These are phyloP conservation scores for Colletotrichum zoysiae DNA, from an alignment of 2,329 filamentous ascomycete species.

Conservation along the genomic window DNA sequence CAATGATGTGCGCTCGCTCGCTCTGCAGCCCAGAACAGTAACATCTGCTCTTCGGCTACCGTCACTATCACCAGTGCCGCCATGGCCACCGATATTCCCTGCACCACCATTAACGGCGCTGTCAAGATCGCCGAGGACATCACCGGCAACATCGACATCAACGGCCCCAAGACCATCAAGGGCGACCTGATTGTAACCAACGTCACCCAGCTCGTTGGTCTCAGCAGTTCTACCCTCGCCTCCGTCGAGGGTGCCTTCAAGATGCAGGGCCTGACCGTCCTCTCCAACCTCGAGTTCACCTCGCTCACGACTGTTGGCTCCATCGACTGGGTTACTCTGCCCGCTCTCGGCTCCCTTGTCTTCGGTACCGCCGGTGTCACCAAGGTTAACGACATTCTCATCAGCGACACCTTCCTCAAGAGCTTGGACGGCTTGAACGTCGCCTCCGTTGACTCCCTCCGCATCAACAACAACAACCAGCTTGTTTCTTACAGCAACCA, in stretches of 20 bases:
- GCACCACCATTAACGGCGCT: conserved; percentile 77
- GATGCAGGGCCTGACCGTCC: conserved; percentile 75
- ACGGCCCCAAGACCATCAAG: conserved; percentile 68
- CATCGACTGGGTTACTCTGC: conserved; percentile 81
- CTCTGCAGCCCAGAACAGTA: conserved; percentile 50
- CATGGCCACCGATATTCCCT: conserved; percentile 72
- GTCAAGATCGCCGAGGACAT: conserved; percentile 72
- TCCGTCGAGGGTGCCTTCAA: conserved; percentile 78
- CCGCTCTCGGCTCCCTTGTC: conserved; percentile 63
- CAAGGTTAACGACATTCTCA: conserved; percentile 75
- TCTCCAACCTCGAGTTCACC: conserved; percentile 77
- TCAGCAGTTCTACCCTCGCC: conserved; percentile 72
- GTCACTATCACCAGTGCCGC: conserved; percentile 73
- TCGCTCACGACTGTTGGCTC: conserved; percentile 73
- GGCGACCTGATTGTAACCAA: conserved; percentile 74
- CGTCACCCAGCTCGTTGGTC: conserved; percentile 67
- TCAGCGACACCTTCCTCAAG: conserved; percentile 88
- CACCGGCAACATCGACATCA: conserved; percentile 70
- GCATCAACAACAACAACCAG: conserved; percentile 91
- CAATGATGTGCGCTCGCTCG: background rate
- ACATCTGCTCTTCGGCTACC: conserved; percentile 52
- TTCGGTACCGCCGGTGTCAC: conserved; percentile 70
- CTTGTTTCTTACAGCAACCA: conserved; percentile 82
- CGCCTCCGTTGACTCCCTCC: conserved; percentile 75
- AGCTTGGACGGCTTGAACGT: conserved; percentile 86